Conservation (phyloP, 495 filamentous ascomycete species). For the Trichoderma virens region DNA sequence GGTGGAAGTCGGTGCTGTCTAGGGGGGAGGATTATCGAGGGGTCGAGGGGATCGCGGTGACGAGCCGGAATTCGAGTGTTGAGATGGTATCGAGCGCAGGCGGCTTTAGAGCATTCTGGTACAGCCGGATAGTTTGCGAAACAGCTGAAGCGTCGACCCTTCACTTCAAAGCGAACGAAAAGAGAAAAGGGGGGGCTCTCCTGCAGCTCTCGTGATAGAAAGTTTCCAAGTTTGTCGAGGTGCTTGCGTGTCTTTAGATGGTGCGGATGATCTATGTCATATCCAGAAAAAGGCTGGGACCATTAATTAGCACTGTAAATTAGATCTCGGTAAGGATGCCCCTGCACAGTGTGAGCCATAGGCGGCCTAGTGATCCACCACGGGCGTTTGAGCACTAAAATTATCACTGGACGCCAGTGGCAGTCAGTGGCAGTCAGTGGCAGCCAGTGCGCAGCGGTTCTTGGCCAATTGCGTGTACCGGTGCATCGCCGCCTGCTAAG, state of each 20-base stretch:
- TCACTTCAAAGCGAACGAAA: not conserved
- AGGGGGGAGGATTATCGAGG: not conserved
- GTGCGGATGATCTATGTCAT: slow-evolving; percentile 5
- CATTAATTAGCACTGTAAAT: not conserved
- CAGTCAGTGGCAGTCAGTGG: not conserved
- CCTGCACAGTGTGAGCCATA: slow-evolving; percentile 5
- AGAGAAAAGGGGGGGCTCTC: not conserved
- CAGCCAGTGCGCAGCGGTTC: not conserved
- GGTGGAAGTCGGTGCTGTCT: not conserved
- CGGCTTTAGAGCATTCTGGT: not conserved
- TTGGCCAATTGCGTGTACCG: not conserved
- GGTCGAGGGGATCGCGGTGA: slow-evolving; percentile 1
- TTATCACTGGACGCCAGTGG: not conserved
- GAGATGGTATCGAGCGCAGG: not conserved
- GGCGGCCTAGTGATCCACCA: not conserved
- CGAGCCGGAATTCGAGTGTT: not conserved
- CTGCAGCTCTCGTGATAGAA: not conserved
- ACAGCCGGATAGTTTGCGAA: not conserved
- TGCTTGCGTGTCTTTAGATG: slow-evolving; percentile 3
- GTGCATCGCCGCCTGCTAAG: slow-evolving; percentile 2
- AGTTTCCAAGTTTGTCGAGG: not conserved
- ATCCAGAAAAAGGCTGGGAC: not conserved
- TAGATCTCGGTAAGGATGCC: not conserved
- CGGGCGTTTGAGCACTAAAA: not conserved
- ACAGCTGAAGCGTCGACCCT: not conserved